Evolutionary conservation across 2,329 filamentous ascomycete species (phyloP).

Genomic region (Xylaria sp.): DNA sequence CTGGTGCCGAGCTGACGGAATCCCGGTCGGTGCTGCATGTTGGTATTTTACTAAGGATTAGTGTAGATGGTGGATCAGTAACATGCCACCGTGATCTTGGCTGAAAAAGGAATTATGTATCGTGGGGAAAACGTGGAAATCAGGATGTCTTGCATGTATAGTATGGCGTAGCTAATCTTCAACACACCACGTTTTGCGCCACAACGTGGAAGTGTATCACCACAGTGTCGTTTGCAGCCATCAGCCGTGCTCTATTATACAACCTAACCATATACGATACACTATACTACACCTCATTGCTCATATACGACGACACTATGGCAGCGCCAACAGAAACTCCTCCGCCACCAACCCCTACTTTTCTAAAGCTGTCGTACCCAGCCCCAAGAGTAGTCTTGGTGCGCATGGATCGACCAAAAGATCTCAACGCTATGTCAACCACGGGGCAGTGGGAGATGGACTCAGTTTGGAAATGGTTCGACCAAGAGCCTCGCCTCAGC

Average conservation of each 20-base stretch:
- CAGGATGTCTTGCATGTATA: slow-evolving; percentile 19
- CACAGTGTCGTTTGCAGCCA: slow-evolving; percentile 1
- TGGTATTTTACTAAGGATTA: not conserved
- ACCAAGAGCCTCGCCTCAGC: slow-evolving; percentile 44
- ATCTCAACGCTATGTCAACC: slow-evolving; percentile 54
- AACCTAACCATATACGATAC: slow-evolving; percentile 9
- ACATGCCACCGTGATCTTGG: slow-evolving; percentile 6
- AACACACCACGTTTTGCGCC: slow-evolving; percentile 23
- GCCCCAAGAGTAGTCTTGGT: slow-evolving; percentile 55
- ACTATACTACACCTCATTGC: not conserved
- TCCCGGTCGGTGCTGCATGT: slow-evolving; percentile 8
- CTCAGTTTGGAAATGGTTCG: slow-evolving; percentile 50
- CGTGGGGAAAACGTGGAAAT: slow-evolving; percentile 30
- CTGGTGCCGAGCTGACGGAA: slow-evolving; percentile 14
- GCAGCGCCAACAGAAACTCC: slow-evolving; percentile 48
- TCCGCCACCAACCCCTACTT: slow-evolving; percentile 49
- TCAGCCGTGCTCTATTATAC: not conserved
- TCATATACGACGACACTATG: slow-evolving; percentile 19
- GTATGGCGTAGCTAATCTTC: slow-evolving; percentile 1
- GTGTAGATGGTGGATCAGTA: slow-evolving; percentile 12
- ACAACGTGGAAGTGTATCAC: slow-evolving; percentile 22
- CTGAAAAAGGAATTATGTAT: slow-evolving; percentile 18
- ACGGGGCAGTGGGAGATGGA: slow-evolving; percentile 56
- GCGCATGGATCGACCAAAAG: slow-evolving; percentile 53
- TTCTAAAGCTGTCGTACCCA: slow-evolving; percentile 54